Percentiles rank a stretch among this genome's conserved stretches.
Evolutionary conservation across 306 rosid genomes (phyloP).

Genomic region (Cucumis sativus): DNA sequence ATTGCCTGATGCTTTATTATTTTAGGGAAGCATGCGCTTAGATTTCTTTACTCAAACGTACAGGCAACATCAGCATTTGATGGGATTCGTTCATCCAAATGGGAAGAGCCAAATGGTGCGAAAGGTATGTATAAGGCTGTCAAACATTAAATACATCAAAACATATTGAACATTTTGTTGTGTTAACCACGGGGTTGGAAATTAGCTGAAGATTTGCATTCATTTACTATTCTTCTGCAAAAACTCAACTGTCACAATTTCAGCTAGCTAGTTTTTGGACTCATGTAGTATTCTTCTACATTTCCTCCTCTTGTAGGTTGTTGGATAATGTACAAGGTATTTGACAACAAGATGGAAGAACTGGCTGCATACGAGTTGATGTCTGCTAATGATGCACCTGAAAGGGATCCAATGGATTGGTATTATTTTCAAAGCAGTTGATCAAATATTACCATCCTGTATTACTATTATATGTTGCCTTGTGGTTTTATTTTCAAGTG

Average conservation of each 20-base stretch:
- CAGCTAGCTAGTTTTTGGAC: no score
- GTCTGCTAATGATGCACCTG: constrained; percentile 94
- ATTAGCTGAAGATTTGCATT: background rate
- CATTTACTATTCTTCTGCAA: no score
- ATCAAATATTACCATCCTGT: background rate
- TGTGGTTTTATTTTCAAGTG: background rate
- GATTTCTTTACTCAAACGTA: constrained; percentile 18
- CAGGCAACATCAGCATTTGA: constrained; percentile 89
- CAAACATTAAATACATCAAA: background rate
- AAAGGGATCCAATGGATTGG: constrained; percentile 99
- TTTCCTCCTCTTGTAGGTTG: constrained; percentile 34
- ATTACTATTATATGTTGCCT: background rate
- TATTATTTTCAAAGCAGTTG: constrained; percentile 13
- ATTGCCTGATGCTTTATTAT: constrained; percentile 7
- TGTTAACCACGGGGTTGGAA: background rate
- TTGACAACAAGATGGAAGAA: constrained; percentile 40
- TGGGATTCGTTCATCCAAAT: constrained; percentile 54
- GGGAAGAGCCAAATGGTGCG: constrained; percentile 98
- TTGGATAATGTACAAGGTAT: constrained; percentile 57
- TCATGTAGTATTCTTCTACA: no score
- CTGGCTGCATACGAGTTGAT: constrained; percentile 79
- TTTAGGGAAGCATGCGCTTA: background rate
- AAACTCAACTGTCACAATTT: no score
- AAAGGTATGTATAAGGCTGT: constrained; percentile 32
- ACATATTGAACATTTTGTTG: background rate